These are phyloP conservation scores for Angophora floribunda DNA, from an alignment of 345 rosid genomes.

Conservation along the genomic window DNA sequence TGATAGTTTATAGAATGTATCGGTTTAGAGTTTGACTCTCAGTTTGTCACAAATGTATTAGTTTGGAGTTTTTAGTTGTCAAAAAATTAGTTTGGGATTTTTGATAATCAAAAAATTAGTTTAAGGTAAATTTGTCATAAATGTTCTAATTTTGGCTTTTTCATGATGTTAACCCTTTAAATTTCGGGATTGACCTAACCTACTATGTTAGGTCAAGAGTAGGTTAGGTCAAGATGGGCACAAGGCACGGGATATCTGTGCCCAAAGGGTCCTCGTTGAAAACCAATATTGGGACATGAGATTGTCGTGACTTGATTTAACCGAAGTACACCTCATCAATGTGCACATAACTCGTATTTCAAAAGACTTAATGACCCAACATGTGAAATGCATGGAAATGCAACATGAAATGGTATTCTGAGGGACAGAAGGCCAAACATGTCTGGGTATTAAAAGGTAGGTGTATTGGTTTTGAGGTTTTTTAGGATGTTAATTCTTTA, in stretches of 20 bases:
- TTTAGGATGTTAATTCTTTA: too few relatives aligned
- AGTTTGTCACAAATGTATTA: too few relatives aligned
- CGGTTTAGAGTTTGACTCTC: not conserved
- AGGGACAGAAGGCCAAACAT: too few relatives aligned
- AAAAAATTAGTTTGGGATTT: too few relatives aligned
- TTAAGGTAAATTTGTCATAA: not conserved
- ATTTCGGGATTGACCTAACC: not conserved
- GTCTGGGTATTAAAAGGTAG: too few relatives aligned
- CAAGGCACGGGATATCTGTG: not conserved
- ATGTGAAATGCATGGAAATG: not conserved
- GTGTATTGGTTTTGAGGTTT: too few relatives aligned
- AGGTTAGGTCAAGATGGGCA: not conserved
- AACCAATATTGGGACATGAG: too few relatives aligned
- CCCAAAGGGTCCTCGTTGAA: not conserved
- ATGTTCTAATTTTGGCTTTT: too few relatives aligned
- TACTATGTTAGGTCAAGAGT: not conserved
- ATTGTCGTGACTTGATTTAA: not conserved
- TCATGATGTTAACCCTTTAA: not conserved
- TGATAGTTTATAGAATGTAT: fast-evolving
- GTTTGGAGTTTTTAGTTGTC: too few relatives aligned
- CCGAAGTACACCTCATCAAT: not conserved
- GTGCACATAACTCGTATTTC: not conserved
- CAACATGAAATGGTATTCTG: too few relatives aligned
- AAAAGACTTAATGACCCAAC: not conserved
- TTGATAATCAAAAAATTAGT: too few relatives aligned